These are phyloP conservation scores for Candida pseudoviswanathii DNA, from an alignment of 1,139 yeast genomes.

Conservation along the genomic window DNA sequence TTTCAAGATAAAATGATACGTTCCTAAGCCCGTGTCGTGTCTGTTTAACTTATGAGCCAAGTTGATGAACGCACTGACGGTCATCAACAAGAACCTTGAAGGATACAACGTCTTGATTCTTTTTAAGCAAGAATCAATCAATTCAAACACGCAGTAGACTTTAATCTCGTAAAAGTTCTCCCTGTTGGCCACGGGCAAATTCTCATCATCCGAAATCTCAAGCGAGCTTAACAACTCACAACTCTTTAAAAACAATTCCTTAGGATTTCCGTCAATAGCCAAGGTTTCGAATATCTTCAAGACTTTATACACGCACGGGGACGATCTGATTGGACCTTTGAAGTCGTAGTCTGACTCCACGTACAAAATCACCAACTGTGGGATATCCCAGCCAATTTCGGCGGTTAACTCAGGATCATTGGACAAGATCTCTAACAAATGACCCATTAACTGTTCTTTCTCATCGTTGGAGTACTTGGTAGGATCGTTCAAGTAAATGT, in stretches of 20 bases:
- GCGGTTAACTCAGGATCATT: slow-evolving; percentile 51
- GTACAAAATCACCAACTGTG: slow-evolving; percentile 56
- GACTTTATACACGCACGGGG: slow-evolving; percentile 39
- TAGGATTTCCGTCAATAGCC: slow-evolving; percentile 71
- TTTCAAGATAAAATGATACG: slow-evolving; percentile 50
- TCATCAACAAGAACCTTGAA: slow-evolving; percentile 72
- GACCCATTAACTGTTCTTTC: slow-evolving; percentile 43
- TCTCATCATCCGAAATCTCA: slow-evolving; percentile 16
- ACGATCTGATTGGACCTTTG: slow-evolving; percentile 24
- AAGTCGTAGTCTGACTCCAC: slow-evolving; percentile 32
- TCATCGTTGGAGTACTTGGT: slow-evolving; percentile 49
- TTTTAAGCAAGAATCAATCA: slow-evolving; percentile 53
- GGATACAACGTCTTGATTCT: slow-evolving; percentile 70
- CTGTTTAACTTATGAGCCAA: slow-evolving; percentile 43
- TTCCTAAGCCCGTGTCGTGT: slow-evolving; percentile 20
- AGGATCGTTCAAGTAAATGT: slow-evolving; percentile 57
- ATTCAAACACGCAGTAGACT: slow-evolving; percentile 64
- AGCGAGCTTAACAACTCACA: slow-evolving; percentile 58
- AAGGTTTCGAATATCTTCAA: slow-evolving; percentile 59
- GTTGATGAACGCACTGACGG: slow-evolving; percentile 56
- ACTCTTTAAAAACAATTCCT: slow-evolving; percentile 70
- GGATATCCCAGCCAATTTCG: slow-evolving; percentile 90
- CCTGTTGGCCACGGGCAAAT: slow-evolving; percentile 7
- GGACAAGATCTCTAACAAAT: slow-evolving; percentile 35
- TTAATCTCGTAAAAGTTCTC: slow-evolving; percentile 54